phyloP scores from a whole-genome alignment of 768 basidiomycete genomes.

The Sarcomyxa edulis region DNA sequence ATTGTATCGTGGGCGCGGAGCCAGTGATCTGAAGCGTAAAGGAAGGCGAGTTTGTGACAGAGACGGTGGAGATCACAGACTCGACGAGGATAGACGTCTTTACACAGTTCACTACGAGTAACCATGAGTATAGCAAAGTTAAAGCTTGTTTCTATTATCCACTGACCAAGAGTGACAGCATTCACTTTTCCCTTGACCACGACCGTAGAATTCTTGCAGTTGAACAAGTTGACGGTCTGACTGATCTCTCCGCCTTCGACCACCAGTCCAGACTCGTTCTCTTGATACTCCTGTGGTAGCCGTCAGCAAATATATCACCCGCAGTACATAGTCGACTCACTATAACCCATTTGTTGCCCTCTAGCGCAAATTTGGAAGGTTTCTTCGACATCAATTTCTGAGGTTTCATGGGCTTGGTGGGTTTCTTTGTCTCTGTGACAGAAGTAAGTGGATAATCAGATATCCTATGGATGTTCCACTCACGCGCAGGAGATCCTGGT shows the following conservation, averaged over 20 bases:
- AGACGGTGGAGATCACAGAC: constrained; percentile 87
- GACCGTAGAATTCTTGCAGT: constrained; percentile 82
- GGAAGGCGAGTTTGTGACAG: constrained; percentile 87
- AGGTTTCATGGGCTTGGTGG: constrained; percentile 81
- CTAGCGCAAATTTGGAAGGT: constrained; percentile 82
- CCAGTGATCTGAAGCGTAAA: constrained; percentile 93
- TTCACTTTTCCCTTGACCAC: constrained; percentile 92
- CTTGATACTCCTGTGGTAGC: constrained; percentile 76
- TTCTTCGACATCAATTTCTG: constrained; percentile 82
- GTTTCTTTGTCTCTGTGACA: constrained; percentile 51
- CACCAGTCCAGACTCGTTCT: constrained; percentile 66
- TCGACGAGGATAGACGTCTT: constrained; percentile 88
- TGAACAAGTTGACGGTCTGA: constrained; percentile 86
- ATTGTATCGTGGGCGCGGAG: constrained; percentile 82
- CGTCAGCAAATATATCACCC: neutral
- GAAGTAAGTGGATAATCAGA: constrained; percentile 1
- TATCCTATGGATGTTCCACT: constrained; percentile 6
- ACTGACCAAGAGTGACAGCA: constrained; percentile 81
- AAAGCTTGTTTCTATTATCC: too few species aligned
- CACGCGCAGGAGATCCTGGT: constrained; percentile 24
- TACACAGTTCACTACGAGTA: constrained; percentile 68
- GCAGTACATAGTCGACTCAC: constrained; percentile 41
- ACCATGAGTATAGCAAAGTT: constrained; percentile 1
- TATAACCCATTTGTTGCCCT: constrained; percentile 92
- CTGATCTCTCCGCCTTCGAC: constrained; percentile 74